Evolutionary conservation across 2,329 filamentous ascomycete species (phyloP).

Genomic region (Paramyrothecium roridum): DNA sequence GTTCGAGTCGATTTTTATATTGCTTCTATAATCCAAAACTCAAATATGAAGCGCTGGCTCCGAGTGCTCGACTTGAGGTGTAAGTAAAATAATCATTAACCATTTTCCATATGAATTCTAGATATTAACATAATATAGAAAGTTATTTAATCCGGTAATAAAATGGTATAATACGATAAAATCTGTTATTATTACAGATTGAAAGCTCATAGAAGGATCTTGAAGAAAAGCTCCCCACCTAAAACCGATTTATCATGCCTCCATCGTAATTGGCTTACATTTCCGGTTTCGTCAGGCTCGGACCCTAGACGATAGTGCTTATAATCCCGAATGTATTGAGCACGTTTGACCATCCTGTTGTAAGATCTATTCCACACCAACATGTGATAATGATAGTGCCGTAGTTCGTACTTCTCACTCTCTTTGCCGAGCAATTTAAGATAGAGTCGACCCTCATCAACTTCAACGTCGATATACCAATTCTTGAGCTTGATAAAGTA

Average conservation of each 20-base stretch:
- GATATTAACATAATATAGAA: too few species aligned
- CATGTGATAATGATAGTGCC: conserved; percentile 3
- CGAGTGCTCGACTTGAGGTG: too few species aligned
- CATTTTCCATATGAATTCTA: too few species aligned
- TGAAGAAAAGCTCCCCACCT: not conserved
- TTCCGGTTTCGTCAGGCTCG: not conserved
- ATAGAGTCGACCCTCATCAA: not conserved
- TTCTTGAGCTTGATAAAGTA: not conserved
- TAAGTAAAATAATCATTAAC: too few species aligned
- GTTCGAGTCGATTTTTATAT: too few species aligned
- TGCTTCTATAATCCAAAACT: too few species aligned
- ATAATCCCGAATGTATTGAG: not conserved
- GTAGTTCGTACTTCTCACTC: conserved; percentile 2
- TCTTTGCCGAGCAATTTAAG: conserved; percentile 2
- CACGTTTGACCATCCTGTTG: not conserved
- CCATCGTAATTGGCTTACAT: not conserved
- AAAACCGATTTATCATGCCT: not conserved
- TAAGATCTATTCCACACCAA: conserved; percentile 3
- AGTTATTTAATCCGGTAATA: too few species aligned
- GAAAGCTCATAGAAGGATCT: too few species aligned
- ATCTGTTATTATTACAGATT: too few species aligned
- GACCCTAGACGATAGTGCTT: not conserved
- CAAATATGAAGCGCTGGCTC: too few species aligned
- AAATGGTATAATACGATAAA: too few species aligned
- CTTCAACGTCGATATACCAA: not conserved